Conservation (phyloP, 108 stramenopile species). For the Ochromonas danica region DNA sequence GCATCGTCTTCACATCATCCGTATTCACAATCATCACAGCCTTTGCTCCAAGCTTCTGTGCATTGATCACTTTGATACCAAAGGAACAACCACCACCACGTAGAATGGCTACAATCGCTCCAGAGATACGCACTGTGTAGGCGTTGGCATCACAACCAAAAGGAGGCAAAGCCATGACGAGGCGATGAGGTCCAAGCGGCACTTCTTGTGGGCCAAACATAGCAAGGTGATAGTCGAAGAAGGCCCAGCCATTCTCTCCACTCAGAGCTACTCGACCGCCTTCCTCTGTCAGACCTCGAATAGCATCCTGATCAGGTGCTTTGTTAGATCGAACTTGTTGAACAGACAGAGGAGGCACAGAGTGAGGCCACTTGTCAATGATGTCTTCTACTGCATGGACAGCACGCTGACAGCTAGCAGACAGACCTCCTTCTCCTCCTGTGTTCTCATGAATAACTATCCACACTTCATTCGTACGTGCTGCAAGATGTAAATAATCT, state of each 20-base stretch:
- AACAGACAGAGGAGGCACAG: constrained; percentile 1
- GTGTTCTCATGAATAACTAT: neutral
- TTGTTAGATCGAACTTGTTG: neutral
- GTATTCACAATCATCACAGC: constrained; percentile 35
- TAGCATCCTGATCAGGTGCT: neutral
- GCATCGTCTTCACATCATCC: constrained; percentile 35
- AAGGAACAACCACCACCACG: constrained; percentile 34
- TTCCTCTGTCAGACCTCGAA: constrained; percentile 29
- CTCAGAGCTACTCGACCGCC: constrained; percentile 18
- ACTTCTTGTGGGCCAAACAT: constrained; percentile 35
- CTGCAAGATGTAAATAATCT: neutral
- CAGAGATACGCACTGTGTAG: constrained; percentile 19
- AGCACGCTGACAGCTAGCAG: neutral
- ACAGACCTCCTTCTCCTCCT: neutral
- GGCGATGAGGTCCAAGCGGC: neutral
- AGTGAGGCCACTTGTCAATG: constrained; percentile 28
- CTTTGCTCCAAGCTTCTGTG: constrained; percentile 32
- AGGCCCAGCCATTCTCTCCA: constrained; percentile 32
- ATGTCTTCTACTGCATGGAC: constrained; percentile 21
- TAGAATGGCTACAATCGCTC: constrained; percentile 12
- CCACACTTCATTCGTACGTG: constrained; percentile 4
- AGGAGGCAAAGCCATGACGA: constrained; percentile 17
- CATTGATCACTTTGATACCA: constrained; percentile 37
- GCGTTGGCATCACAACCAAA: constrained; percentile 31
- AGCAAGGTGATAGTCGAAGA: constrained; percentile 34